Percentiles rank a stretch among this genome's conserved stretches.
Evolutionary conservation across 129 eudicot species (phyloP).

Genomic region (Scalesia atractyloides): DNA sequence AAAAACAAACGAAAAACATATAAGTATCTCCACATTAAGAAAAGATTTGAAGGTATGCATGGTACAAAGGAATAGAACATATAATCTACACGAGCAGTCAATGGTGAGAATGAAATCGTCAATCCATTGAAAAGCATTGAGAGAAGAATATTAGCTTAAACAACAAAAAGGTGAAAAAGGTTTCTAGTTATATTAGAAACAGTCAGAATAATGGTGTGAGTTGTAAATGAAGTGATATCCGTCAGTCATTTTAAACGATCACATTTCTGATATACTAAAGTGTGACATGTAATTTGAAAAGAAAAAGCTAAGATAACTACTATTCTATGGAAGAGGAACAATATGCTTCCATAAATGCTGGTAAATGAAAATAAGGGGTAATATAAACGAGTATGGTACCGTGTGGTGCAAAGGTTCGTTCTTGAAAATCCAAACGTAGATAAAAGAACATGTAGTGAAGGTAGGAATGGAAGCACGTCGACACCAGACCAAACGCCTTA

Average conservation of each 20-base stretch:
- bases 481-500: no score
- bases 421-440: no score
- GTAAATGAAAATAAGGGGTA: neutral
- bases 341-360: slow-evolving; percentile 1
- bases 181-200: neutral
- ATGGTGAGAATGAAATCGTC: slow-evolving; percentile 1
- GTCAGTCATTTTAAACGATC: slow-evolving; percentile 1
- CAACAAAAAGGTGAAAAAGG: neutral
- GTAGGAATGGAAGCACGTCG: no score
- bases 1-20: neutral
- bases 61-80: slow-evolving; percentile 13
- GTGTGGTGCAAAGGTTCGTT: no score
- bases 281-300: neutral
- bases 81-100: slow-evolving; percentile 6
- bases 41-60: neutral
- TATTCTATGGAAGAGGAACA: neutral
- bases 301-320: slow-evolving; percentile 1
- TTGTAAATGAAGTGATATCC: neutral
- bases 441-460: no score
- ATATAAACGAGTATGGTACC: neutral
- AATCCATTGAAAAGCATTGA: slow-evolving; percentile 5
- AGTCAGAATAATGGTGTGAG: slow-evolving; percentile 1
- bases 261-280: neutral
- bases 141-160: slow-evolving; percentile 6
- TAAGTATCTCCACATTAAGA: neutral